phyloP scores from a whole-genome alignment of 2,329 filamentous ascomycete genomes.

The Plenodomus biglobosus region DNA sequence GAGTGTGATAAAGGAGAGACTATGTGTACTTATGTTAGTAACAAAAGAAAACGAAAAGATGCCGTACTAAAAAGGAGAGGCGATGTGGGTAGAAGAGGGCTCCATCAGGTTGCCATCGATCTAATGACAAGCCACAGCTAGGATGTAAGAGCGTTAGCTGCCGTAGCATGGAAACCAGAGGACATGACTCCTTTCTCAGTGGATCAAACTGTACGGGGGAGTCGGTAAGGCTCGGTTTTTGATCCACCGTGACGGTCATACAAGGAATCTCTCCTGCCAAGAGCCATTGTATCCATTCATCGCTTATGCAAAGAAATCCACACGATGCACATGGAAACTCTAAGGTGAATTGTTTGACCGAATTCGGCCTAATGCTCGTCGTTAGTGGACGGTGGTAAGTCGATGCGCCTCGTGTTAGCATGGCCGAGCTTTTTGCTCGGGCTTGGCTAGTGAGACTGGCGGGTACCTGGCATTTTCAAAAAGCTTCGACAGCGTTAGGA shows the following conservation, averaged over 20 bases:
- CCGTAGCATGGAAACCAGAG: neutral
- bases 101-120: neutral
- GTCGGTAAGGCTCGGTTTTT: neutral
- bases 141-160: neutral
- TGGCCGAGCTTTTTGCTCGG: neutral
- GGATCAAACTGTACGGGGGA: neutral
- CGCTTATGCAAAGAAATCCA: too few relatives aligned
- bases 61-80: neutral
- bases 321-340: too few relatives aligned
- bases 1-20: neutral
- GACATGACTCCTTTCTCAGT: neutral
- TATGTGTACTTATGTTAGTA: neutral
- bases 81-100: neutral
- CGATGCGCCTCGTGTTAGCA: neutral
- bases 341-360: neutral
- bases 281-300: too few relatives aligned
- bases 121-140: neutral
- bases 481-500: neutral
- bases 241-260: neutral
- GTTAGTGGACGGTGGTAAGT: neutral
- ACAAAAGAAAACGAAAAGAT: neutral
- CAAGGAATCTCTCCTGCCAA: too few relatives aligned
- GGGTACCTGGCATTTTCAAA: neutral
- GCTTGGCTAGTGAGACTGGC: neutral
- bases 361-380: neutral